Evolutionary conservation across 768 basidiomycete genomes (phyloP).

Genomic region (Podaxis mareebaensis): DNA sequence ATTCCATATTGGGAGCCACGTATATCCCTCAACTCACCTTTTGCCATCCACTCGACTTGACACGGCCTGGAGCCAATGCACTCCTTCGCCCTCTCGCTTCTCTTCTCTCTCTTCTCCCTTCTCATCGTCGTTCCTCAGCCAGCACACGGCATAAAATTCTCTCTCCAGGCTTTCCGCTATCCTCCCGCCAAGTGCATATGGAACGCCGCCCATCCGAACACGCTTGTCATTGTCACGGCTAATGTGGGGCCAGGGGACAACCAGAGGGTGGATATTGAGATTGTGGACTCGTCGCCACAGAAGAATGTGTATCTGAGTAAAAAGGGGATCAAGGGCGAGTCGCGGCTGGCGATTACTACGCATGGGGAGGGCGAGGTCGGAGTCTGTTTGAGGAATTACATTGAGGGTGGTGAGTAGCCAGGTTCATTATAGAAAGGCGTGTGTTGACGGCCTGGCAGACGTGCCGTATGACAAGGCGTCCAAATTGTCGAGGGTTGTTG

Average conservation of each 20-base stretch:
- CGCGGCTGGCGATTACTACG: conserved; percentile 89
- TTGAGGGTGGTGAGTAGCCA: conserved; percentile 66
- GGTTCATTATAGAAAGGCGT: neutral
- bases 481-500: conserved; percentile 68
- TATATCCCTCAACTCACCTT: neutral
- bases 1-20: neutral
- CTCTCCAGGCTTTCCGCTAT: conserved; percentile 66
- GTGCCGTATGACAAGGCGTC: conserved; percentile 45
- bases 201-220: conserved; percentile 85
- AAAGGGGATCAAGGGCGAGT: conserved; percentile 84
- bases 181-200: conserved; percentile 89
- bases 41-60: neutral
- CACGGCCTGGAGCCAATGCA: neutral
- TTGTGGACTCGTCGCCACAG: conserved; percentile 83
- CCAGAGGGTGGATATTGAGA: conserved; percentile 92
- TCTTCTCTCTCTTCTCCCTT: conserved; percentile 27
- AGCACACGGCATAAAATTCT: conserved; percentile 79
- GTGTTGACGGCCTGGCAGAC: conserved; percentile 26
- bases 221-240: conserved; percentile 94
- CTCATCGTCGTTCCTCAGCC: conserved; percentile 29
- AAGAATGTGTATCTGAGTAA: conserved; percentile 92
- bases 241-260: conserved; percentile 76
- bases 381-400: conserved; percentile 87
- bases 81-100: conserved; percentile 17
- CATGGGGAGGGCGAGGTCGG: conserved; percentile 94